Percentiles rank a stretch among this genome's conserved stretches.
Evolutionary conservation across 768 basidiomycete genomes (phyloP).

Genomic region (Tubosaeta brunneosetosa): DNA sequence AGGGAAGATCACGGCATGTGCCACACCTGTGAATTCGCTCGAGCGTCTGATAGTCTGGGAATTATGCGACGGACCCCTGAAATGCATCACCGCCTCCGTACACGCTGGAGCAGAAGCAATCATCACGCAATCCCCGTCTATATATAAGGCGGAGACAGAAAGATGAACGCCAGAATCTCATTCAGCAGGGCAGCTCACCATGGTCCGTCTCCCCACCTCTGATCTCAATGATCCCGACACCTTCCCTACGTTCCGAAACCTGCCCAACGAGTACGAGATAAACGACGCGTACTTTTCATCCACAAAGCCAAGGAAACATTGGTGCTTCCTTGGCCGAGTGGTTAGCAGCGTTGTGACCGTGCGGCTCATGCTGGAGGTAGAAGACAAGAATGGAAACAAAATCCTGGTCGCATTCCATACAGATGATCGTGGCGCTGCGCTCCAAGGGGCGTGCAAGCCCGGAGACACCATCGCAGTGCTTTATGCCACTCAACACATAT

Average conservation of each 20-base stretch:
- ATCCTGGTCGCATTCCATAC: conserved; percentile 30
- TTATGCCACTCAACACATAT: conserved; percentile 27
- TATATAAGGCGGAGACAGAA: conserved; percentile 14
- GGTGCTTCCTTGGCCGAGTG: conserved; percentile 29
- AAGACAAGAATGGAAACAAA: conserved; percentile 23
- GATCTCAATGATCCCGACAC: conserved; percentile 22
- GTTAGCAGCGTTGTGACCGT: conserved; percentile 23
- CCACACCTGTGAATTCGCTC: background rate
- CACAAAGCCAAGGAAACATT: conserved; percentile 24
- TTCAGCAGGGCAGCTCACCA: conserved; percentile 10
- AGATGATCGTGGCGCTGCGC: conserved; percentile 25
- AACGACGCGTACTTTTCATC: conserved; percentile 19
- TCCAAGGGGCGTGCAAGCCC: conserved; percentile 18
- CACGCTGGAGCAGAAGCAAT: background rate
- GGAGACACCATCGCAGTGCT: conserved; percentile 31
- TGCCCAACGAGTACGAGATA: conserved; percentile 22
- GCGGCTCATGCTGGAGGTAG: conserved; percentile 27
- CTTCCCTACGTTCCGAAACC: conserved; percentile 21
- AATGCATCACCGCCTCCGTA: background rate
- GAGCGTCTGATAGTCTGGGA: background rate
- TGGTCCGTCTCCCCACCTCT: conserved; percentile 19
- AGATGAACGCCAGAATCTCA: conserved; percentile 1
- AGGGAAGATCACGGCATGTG: conserved; percentile 11
- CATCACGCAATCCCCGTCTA: background rate
- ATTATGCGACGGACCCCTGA: background rate